Conservation (phyloP, 1,284 basidiomycete genomes). For the Tremellales sp. region DNA sequence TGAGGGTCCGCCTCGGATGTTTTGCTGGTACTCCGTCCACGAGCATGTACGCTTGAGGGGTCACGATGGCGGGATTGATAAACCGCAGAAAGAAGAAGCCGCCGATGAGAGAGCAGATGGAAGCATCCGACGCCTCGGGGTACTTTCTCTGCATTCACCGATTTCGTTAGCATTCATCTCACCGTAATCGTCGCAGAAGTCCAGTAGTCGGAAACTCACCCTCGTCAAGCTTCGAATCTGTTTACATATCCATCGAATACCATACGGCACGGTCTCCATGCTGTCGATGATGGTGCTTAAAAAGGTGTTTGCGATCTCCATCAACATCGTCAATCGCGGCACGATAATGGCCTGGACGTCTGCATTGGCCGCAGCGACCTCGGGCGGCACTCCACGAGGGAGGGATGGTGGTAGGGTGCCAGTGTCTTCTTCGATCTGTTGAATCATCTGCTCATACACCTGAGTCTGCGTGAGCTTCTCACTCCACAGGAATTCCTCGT, state of each 20-base stretch:
- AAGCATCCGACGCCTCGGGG: conserved; percentile 94
- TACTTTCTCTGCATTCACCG: conserved; percentile 76
- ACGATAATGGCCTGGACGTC: conserved; percentile 98
- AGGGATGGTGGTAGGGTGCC: conserved; percentile 84
- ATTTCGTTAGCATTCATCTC: conserved; percentile 1
- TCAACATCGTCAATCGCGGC: conserved; percentile 91
- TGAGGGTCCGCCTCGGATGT: conserved; percentile 91
- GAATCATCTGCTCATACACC: conserved; percentile 98
- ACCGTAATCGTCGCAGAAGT: not conserved
- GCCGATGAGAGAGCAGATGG: conserved; percentile 96
- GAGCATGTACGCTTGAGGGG: conserved; percentile 99
- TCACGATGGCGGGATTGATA: conserved; percentile 99
- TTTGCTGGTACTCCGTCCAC: conserved; percentile 96
- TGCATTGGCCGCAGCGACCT: conserved; percentile 83
- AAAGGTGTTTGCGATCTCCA: conserved; percentile 98
- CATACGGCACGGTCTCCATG: conserved; percentile 95
- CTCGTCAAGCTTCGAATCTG: conserved; percentile 93
- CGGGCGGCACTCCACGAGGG: conserved; percentile 85
- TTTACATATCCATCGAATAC: conserved; percentile 99
- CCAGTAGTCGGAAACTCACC: conserved; percentile 53
- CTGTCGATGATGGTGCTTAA: conserved; percentile 96
- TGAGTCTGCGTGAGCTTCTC: conserved; percentile 26
- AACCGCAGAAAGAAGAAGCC: conserved; percentile 99
- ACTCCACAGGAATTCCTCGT: conserved; percentile 2
- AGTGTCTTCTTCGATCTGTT: conserved; percentile 95